These are phyloP conservation scores for Crithidia expoeki DNA, from an alignment of 208 protist species.

Conservation along the genomic window DNA sequence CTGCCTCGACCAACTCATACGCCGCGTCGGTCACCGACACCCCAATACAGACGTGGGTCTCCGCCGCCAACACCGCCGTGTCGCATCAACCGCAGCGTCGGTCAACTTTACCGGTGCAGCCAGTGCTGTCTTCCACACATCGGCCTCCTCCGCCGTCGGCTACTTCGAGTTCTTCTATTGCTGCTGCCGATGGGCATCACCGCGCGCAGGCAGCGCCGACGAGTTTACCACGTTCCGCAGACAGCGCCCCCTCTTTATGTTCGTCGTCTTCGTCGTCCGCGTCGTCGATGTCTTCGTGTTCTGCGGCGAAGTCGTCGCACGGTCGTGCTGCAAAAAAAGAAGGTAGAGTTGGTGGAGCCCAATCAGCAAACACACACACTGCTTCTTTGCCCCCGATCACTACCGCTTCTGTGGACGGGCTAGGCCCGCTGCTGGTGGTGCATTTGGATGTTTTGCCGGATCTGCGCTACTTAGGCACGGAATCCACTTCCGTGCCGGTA, in stretches of 20 bases:
- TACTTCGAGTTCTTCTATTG: neutral
- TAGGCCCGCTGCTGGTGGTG: conserved; percentile 33
- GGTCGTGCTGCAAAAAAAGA: no score
- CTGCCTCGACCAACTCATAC: neutral
- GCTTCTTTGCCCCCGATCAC: neutral
- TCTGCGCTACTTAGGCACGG: neutral
- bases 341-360: no score
- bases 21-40: neutral
- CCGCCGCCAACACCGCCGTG: neutral
- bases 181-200: neutral
- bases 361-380: no score
- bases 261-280: no score
- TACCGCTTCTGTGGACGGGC: conserved; percentile 3
- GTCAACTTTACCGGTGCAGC: neutral
- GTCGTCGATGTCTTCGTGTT: no score
- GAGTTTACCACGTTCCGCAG: neutral
- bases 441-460: conserved; percentile 12
- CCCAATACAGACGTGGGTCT: conserved; percentile 8
- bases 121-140: no score
- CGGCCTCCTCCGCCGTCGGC: neutral
- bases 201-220: neutral
- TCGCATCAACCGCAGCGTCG: neutral
- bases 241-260: neutral
- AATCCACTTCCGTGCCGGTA: neutral
- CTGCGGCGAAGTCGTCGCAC: no score